Base-by-base conservation (phyloP, 352 stramenopile genomes). In the Phytopythium mirpurense region DNA sequence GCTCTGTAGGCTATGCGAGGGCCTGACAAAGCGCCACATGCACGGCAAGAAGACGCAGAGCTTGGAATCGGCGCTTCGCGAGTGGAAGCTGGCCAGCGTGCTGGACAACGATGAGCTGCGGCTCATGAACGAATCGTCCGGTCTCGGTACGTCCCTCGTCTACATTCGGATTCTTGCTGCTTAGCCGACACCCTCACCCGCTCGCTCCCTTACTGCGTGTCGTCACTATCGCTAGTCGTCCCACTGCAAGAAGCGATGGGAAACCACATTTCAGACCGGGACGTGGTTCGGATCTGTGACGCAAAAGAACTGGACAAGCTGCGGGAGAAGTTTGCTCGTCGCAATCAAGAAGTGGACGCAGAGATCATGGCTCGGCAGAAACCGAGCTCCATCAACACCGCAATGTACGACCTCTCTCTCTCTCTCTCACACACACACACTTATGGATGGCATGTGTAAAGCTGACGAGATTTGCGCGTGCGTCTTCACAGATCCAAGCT, bases 111-210 rank as follows among this genome's bases (percentile, higher is more conserved):
- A 54, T 4, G 59, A 81, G 7, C 7, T 85, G 48, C 72, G 84
- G 42, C 88, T 87, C 31, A 72, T 92, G 55, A 92, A 92, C 57
- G 82, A 92, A 53, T 83, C 82, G 6, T 85, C 82, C 37, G 82
- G 82, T 1, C 56, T 78, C 16, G 68, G 68, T 74, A 41, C 18
- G 56, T 37, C n/a, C n/a, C n/a, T n/a, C n/a, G n/a, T n/a, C n/a
- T 19, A 35, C 29, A 47, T 4, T 10, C 18, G 8, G n/a, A 19
- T 18, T 21, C 3, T 23, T 21, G 8, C 21, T 23, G 29, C 23
- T 51, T 21, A 19, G 5, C n/a, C n/a, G n/a, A n/a, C n/a, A n/a
- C n/a, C n/a, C n/a, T n/a, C n/a, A n/a, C n/a, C n/a, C n/a, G n/a
- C n/a, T n/a, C n/a, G n/a, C n/a, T n/a, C n/a, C n/a, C n/a, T n/a